Conservation (phyloP, 2,329 filamentous ascomycete genomes). For the Fusarium clavum region DNA sequence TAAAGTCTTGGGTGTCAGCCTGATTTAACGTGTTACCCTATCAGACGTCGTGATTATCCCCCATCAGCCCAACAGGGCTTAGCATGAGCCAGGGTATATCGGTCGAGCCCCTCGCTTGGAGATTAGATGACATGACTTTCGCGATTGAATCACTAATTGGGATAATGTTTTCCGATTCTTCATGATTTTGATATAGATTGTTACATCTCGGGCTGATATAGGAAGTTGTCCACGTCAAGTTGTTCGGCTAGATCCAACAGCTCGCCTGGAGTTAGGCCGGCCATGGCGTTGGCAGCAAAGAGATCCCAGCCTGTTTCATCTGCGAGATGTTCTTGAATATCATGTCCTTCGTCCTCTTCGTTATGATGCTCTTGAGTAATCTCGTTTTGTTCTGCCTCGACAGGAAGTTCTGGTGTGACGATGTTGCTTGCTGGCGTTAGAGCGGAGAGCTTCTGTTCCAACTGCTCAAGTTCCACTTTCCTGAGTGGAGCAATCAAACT, state of each 20-base stretch:
- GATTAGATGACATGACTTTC: background rate
- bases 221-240: constrained; percentile 43
- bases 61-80: background rate
- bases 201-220: constrained; percentile 37
- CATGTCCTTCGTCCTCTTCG: background rate
- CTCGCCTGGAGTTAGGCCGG: constrained; percentile 48
- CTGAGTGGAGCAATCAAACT: constrained; percentile 54
- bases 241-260: constrained; percentile 49
- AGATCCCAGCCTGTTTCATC: constrained; percentile 49
- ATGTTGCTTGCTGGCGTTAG: constrained; percentile 46
- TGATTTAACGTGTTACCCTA: background rate
- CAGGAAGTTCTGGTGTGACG: background rate
- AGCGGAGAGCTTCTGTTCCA: constrained; percentile 52
- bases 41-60: background rate
- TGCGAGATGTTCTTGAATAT: background rate
- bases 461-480: constrained; percentile 52
- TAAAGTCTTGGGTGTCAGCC: background rate
- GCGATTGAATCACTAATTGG: background rate
- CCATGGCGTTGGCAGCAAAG: constrained; percentile 49
- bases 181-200: no score
- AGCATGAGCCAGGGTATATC: background rate
- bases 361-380: rapidly evolving
- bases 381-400: background rate
- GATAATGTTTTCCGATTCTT: background rate
- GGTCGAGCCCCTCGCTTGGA: background rate